These are phyloP conservation scores for Myxozyma melibiosi DNA, from an alignment of 805 yeast genomes.

Conservation along the genomic window DNA sequence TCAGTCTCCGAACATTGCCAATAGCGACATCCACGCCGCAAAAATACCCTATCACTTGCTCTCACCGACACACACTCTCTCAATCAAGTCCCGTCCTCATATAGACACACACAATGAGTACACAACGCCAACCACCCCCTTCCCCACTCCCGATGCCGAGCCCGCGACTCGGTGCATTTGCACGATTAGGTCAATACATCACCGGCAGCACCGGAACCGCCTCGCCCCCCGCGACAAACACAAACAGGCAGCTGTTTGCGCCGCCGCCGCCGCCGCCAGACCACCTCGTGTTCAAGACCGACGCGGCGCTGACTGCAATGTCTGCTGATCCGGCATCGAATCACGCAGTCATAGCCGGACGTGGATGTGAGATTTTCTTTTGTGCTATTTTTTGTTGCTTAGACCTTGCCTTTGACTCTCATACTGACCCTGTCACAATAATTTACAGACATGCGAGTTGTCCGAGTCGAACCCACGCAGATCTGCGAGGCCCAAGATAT, in stretches of 20 bases:
- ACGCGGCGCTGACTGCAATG: constrained; percentile 23
- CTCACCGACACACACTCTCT: too few relatives aligned
- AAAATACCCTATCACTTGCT: too few relatives aligned
- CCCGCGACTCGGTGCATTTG: constrained; percentile 16
- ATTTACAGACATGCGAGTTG: constrained; percentile 14
- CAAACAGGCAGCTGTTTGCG: background rate
- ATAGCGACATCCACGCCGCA: too few relatives aligned
- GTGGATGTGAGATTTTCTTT: constrained; percentile 17
- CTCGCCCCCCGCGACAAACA: background rate
- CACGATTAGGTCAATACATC: constrained; percentile 18
- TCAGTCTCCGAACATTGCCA: too few relatives aligned
- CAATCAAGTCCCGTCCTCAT: too few relatives aligned
- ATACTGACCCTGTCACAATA: background rate
- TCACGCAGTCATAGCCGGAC: constrained; percentile 28
- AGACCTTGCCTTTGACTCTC: background rate
- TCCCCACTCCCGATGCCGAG: background rate
- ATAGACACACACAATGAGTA: too few relatives aligned
- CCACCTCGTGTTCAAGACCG: constrained; percentile 8
- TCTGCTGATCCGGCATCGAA: constrained; percentile 14
- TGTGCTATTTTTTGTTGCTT: background rate
- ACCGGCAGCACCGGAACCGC: constrained; percentile 10
- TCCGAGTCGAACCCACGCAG: constrained; percentile 15
- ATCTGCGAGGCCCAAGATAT: constrained; percentile 10
- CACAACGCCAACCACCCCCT: background rate
- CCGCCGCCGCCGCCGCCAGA: constrained; percentile 9